Evolutionary conservation across 192 early-diverging fungal genomes (phyloP), one percentile per base, ranked within the genome.

Genomic region (Coemansia sp.): DNA sequence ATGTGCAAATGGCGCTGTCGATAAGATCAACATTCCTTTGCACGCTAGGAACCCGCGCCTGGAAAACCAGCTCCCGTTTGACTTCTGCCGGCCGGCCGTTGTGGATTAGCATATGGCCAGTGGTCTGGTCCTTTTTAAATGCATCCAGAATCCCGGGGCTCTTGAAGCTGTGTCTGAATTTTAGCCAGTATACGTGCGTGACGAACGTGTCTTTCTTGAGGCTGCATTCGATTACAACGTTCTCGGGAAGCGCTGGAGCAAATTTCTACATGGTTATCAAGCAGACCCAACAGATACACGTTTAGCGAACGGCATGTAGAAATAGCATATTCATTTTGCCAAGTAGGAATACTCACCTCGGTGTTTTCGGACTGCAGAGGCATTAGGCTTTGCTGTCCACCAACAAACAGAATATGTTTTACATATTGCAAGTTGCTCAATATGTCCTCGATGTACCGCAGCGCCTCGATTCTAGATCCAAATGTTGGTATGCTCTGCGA

Each of bases 221-320:
- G 10, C 53, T 64, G 52, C 74, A 76, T 46, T 82, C 79, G 12
- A 82, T 60, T 10, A 66, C 79, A 18, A 73, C 51, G 61, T 82
- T 82, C 35, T 82, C 71, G 0, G 74, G 79, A 24, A 82, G 60
- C n/a, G 68, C 55, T 2, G 79, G 79, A 30, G 75, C 79, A 66
- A 82, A 82, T 48, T 73, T 82, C 56, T 74, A 76, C 63, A 67
- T 5, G 5, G 24, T 39, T 5, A 38, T n/a, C 18, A 18, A 18
- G 44, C 7, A 66, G 18, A 45, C 7, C 15, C 21, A 59, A 33
- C 30, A 57, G 45, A 57, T 23, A 2, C 8, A 26, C 24, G 44
- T 14, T 46, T 46, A 18, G 44, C 2, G 44, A 46, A 46, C 44
- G 16, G 5, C n/a, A 41, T 45, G 24, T 48, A 21, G 9, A 26